A percentile compares a stretch with the other conserved stretches of the same genome.
These are phyloP conservation scores for Parasarocladium wereldwijsianum DNA, from an alignment of 2,329 filamentous ascomycete species.

Conservation along the genomic window DNA sequence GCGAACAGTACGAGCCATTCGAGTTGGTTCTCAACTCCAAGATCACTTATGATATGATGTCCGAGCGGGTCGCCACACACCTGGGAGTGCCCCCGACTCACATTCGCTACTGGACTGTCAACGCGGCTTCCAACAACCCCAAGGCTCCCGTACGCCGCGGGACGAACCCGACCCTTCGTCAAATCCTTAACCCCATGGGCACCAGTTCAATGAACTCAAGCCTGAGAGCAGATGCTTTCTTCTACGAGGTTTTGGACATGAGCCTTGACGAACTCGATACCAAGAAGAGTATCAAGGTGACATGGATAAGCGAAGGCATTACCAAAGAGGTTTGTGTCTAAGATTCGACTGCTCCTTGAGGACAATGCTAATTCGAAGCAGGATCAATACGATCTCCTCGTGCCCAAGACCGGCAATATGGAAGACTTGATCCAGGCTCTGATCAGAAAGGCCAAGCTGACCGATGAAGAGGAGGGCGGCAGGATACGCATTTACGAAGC, in stretches of 20 bases:
- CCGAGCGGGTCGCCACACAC: conserved; percentile 67
- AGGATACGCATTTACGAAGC: conserved; percentile 72
- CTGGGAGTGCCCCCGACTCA: conserved; percentile 71
- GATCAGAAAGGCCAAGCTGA: conserved; percentile 65
- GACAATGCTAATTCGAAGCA: conserved; percentile 17
- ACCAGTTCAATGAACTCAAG: conserved; percentile 50
- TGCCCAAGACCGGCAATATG: conserved; percentile 72
- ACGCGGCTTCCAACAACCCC: conserved; percentile 59
- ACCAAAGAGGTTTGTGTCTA: conserved; percentile 59
- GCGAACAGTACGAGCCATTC: conserved; percentile 50
- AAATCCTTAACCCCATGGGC: conserved; percentile 65
- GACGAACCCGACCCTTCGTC: conserved; percentile 54
- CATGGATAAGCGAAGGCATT: conserved; percentile 77
- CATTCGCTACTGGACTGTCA: conserved; percentile 81
- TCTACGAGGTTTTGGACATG: conserved; percentile 89
- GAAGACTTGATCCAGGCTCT: conserved; percentile 64
- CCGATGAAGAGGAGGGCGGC: conserved; percentile 54
- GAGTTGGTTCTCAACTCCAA: conserved; percentile 70
- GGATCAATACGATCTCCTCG: conserved; percentile 70
- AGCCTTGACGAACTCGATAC: conserved; percentile 86
- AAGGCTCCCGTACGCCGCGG: conserved; percentile 64
- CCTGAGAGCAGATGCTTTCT: conserved; percentile 65
- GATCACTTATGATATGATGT: conserved; percentile 77
- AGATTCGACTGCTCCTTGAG: neutral
- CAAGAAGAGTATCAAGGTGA: conserved; percentile 75